Conservation (phyloP, 768 basidiomycete genomes). For the Lepiota venenata region DNA sequence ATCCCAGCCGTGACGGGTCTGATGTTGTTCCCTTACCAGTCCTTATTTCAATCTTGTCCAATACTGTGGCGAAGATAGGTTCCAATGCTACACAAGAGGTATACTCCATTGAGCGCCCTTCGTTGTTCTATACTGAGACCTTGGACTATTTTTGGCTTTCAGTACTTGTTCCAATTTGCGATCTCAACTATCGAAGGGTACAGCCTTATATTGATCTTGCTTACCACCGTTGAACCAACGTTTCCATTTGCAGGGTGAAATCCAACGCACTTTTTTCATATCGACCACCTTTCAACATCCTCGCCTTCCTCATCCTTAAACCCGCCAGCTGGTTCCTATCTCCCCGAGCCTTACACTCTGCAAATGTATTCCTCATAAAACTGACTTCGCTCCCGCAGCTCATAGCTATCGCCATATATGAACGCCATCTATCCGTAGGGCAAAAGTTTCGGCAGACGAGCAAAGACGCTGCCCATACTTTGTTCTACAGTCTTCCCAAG, state of each 20-base stretch:
- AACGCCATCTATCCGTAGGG: slow-evolving; percentile 61
- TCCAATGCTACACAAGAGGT: slow-evolving; percentile 52
- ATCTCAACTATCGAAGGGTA: slow-evolving; percentile 89
- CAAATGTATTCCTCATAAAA: slow-evolving; percentile 85
- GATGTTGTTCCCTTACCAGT: slow-evolving; percentile 31
- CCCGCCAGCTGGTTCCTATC: slow-evolving; percentile 73
- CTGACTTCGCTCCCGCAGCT: slow-evolving; percentile 82
- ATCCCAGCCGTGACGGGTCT: background rate
- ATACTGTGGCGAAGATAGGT: slow-evolving; percentile 84
- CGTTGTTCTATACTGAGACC: slow-evolving; percentile 1
- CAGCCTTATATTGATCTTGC: slow-evolving; percentile 8
- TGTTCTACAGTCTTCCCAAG: slow-evolving; percentile 67
- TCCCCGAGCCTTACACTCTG: slow-evolving; percentile 75
- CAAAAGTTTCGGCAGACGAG: slow-evolving; percentile 48
- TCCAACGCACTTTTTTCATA: slow-evolving; percentile 90
- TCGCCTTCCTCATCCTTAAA: slow-evolving; percentile 78
- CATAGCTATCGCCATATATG: slow-evolving; percentile 73
- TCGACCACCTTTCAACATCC: slow-evolving; percentile 84
- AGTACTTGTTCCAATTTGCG: slow-evolving; percentile 87
- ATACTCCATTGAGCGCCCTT: background rate
- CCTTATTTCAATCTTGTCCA: slow-evolving; percentile 87
- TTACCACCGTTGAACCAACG: background rate
- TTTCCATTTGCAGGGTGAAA: slow-evolving; percentile 58
- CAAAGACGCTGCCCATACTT: slow-evolving; percentile 45
- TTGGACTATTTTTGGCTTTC: slow-evolving; percentile 27